Evolutionary conservation across 179 eudicot genomes (phyloP).

Genomic region (Kewa caespitosa): DNA sequence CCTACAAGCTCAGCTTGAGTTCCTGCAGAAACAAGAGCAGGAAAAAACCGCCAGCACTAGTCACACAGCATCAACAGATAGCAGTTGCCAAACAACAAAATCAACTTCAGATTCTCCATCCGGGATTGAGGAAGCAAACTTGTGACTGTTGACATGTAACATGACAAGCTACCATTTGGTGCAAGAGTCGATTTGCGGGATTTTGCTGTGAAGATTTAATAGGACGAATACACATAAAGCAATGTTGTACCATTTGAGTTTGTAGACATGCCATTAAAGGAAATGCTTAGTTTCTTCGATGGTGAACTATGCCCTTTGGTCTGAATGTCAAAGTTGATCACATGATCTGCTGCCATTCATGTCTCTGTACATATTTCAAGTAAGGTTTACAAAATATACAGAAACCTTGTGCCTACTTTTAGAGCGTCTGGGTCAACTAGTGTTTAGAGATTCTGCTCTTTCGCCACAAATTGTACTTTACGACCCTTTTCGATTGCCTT

Average conservation of each 20-base stretch:
- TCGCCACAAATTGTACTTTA: background rate
- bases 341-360: background rate
- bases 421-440: background rate
- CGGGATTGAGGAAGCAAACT: conserved; percentile 27
- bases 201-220: conserved; percentile 2
- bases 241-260: conserved; percentile 24
- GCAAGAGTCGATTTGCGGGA: conserved; percentile 9
- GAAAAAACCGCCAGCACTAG: conserved; percentile 36
- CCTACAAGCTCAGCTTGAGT: conserved; percentile 53
- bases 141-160: conserved; percentile 18
- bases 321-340: conserved; percentile 13
- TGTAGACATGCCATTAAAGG: background rate
- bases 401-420: background rate
- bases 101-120: conserved; percentile 42
- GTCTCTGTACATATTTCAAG: conserved; percentile 30
- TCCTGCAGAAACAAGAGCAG: conserved; percentile 36
- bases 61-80: conserved; percentile 32
- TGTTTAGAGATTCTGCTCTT: background rate
- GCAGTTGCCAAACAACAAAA: conserved; percentile 44
- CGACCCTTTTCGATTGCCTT: background rate
- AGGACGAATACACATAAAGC: conserved; percentile 16
- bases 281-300: conserved; percentile 16
- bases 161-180: background rate
- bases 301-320: conserved; percentile 1
- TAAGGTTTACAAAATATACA: conserved; percentile 18